phyloP scores from a whole-genome alignment of 352 stramenopile genomes.

The Achlya hypogyna region DNA sequence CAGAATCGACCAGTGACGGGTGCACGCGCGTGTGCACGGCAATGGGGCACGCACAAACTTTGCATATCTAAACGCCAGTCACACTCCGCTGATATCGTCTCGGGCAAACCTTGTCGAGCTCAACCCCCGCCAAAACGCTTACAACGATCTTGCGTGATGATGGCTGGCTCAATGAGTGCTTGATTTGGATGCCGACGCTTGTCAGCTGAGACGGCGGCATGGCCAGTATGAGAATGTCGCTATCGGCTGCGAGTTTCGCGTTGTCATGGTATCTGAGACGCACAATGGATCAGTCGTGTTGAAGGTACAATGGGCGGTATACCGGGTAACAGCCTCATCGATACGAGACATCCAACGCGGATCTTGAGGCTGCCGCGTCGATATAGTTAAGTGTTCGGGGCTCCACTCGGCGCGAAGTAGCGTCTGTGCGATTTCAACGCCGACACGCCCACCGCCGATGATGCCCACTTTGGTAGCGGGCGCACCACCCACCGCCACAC shows the following conservation, averaged over 20 bases:
- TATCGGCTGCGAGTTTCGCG: constrained; percentile 36
- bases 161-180: constrained; percentile 32
- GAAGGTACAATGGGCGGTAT: constrained; percentile 16
- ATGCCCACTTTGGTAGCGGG: constrained; percentile 34
- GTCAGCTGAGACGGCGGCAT: constrained; percentile 61
- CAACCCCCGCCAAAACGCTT: constrained; percentile 37
- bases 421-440: constrained; percentile 36
- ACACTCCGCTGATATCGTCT: not conserved
- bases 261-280: constrained; percentile 60
- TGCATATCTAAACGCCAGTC: not conserved
- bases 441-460: constrained; percentile 44
- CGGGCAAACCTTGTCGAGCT: constrained; percentile 26
- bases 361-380: constrained; percentile 48
- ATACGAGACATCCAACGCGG: constrained; percentile 20
- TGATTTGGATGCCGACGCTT: constrained; percentile 57
- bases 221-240: constrained; percentile 50
- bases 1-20: not conserved
- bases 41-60: not conserved
- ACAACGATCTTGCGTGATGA: constrained; percentile 30
- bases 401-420: constrained; percentile 38
- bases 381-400: constrained; percentile 30
- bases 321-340: not conserved
- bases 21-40: constrained; percentile 2
- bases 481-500: constrained; percentile 4
- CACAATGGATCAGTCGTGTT: constrained; percentile 18